A percentile compares a stretch with the other conserved stretches of the same genome.
phyloP scores from a whole-genome alignment of 208 protist genomes.

The Polymyxa betae region DNA sequence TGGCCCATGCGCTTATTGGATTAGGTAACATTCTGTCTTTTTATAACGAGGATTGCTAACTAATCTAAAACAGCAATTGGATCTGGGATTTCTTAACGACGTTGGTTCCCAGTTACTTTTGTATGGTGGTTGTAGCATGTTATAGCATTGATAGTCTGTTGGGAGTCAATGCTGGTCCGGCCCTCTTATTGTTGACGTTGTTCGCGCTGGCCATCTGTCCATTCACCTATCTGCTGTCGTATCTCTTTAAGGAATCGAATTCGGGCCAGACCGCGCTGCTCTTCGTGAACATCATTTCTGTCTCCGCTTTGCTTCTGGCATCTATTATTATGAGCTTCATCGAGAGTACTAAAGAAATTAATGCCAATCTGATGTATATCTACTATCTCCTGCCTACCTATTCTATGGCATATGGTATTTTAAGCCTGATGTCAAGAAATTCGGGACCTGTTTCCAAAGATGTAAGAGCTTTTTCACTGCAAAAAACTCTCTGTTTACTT shows the following conservation, averaged over 20 bases:
- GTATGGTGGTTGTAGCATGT: no score
- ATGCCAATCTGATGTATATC: background rate
- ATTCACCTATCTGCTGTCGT: background rate
- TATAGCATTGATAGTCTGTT: no score
- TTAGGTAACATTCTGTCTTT: no score
- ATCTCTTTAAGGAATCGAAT: conserved; percentile 6
- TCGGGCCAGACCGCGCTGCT: conserved; percentile 1
- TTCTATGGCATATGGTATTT: background rate
- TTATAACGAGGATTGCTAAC: no score
- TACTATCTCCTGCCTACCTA: background rate
- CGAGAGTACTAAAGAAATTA: background rate
- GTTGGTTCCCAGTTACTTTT: background rate
- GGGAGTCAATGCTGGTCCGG: background rate
- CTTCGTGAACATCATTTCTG: background rate
- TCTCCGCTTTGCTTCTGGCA: background rate
- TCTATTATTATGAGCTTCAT: background rate
- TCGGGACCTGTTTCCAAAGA: no score
- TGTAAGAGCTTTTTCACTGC: no score
- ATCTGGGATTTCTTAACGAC: background rate
- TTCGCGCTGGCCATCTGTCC: conserved; percentile 3
- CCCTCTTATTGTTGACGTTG: background rate
- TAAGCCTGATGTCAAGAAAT: background rate
- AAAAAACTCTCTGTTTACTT: no score
- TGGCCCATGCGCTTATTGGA: background rate
- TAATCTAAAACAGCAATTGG: background rate